These are phyloP conservation scores for Phytopythium oedochilum DNA, from an alignment of 352 stramenopile genomes.

Conservation along the genomic window DNA sequence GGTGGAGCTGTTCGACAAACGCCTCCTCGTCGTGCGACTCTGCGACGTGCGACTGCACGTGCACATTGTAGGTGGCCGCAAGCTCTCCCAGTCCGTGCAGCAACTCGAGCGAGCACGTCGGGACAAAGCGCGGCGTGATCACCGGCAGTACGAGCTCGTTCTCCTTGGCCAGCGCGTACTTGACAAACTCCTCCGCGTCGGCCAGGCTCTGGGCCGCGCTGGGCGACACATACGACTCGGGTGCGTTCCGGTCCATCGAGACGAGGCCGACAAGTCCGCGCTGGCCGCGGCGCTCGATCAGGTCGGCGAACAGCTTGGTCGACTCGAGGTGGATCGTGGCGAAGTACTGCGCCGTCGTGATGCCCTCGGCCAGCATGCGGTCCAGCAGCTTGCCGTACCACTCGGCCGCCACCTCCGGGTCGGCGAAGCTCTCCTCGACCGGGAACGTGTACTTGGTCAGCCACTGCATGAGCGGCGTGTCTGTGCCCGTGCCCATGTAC, in stretches of 20 bases:
- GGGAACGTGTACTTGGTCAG: slow-evolving; percentile 91
- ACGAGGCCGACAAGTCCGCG: slow-evolving; percentile 87
- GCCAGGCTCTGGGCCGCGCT: slow-evolving; percentile 45
- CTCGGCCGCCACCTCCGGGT: slow-evolving; percentile 33
- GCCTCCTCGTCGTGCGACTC: slow-evolving; percentile 84
- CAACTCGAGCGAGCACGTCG: slow-evolving; percentile 80
- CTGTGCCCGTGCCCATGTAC: slow-evolving; percentile 86
- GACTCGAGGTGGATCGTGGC: slow-evolving; percentile 80
- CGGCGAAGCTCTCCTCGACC: slow-evolving; percentile 64
- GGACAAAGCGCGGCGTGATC: slow-evolving; percentile 89
- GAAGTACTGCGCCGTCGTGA: slow-evolving; percentile 91
- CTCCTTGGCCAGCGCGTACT: slow-evolving; percentile 39
- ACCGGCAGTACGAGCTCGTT: slow-evolving; percentile 66
- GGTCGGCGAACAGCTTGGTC: slow-evolving; percentile 74
- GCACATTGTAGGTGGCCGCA: slow-evolving; percentile 52
- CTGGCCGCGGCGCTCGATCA: slow-evolving; percentile 61
- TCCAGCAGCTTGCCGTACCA: slow-evolving; percentile 80
- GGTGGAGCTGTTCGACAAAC: slow-evolving; percentile 69
- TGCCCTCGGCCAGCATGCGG: slow-evolving; percentile 67
- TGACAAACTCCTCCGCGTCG: slow-evolving; percentile 75
- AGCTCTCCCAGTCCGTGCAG: slow-evolving; percentile 68
- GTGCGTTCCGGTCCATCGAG: slow-evolving; percentile 89
- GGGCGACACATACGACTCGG: slow-evolving; percentile 65
- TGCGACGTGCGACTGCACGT: slow-evolving; percentile 85
- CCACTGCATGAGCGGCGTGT: slow-evolving; percentile 90